These are phyloP conservation scores for Stephanodiscus minutulus DNA, from an alignment of 108 stramenopile genomes.

Conservation along the genomic window DNA sequence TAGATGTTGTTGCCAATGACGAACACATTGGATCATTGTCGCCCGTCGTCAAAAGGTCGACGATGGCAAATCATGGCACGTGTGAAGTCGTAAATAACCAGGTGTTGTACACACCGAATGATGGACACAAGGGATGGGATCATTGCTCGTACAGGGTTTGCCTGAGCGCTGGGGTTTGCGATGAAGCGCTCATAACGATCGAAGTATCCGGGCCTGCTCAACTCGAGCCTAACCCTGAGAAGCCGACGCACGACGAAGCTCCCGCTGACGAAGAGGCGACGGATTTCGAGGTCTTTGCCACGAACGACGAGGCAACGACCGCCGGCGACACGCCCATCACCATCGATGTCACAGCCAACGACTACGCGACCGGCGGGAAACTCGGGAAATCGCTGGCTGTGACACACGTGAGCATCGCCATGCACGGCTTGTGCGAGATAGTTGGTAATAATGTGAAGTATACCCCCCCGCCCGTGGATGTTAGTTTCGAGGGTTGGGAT, in stretches of 20 bases:
- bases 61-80: conserved; percentile 15
- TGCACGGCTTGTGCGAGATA: conserved; percentile 28
- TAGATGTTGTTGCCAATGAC: conserved; percentile 38
- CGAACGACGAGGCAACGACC: neutral
- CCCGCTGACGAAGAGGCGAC: conserved; percentile 3
- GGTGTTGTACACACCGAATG: conserved; percentile 32
- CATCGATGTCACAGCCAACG: conserved; percentile 25
- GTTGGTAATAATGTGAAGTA: conserved; percentile 34
- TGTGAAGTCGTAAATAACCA: conserved; percentile 33
- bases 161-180: conserved; percentile 28
- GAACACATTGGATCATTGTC: conserved; percentile 8
- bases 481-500: conserved; percentile 22
- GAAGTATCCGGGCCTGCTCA: conserved; percentile 17
- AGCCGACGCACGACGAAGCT: conserved; percentile 5
- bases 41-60: conserved; percentile 10
- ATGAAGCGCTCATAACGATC: conserved; percentile 36
- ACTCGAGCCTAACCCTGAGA: conserved; percentile 7
- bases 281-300: neutral
- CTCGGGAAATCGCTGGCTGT: conserved; percentile 25
- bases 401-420: conserved; percentile 20
- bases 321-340: neutral
- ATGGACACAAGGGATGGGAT: conserved; percentile 23
- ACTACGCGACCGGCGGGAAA: neutral
- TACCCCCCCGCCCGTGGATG: conserved; percentile 9
- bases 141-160: conserved; percentile 35